Evolutionary conservation across 257 asterid species (phyloP), one percentile per base, ranked within the genome.

Genomic region (Solanum pennellii): DNA sequence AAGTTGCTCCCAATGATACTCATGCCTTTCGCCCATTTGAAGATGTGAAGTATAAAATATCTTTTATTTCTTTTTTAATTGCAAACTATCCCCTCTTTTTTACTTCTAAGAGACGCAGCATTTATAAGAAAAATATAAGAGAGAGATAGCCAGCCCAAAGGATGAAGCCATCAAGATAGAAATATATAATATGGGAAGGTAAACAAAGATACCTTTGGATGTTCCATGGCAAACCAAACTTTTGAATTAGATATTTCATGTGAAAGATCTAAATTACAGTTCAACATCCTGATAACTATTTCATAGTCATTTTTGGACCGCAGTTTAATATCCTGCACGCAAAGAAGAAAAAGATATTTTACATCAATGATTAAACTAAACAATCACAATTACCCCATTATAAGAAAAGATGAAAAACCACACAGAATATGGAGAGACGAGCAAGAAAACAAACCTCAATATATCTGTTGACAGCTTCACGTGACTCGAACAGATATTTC

Each of bases 401-500:
- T 80, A 25, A 83, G 74, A 29, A 60, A 60, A 62, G 35, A 60
- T 87, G 77, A 44, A 31, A 60, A 49, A 39, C 47, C 87, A 42
- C 60, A 72, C 75, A 80, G 37, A 27, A 86, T 59, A 16, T 42
- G 69, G 77, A 31, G 68, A 56, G 66, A 88, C 45, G 69, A 25
- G 86, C 47, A 82, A 65, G 47, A 41, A 13, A 41, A 72, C 60
- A 27, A 72, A 95, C 99, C 99, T 97, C 91, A 86, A 93, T 88
- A 90, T 91, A 90, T 86, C 88, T 88, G 88, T 87, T 89, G 89
- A 95, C 83, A 35, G 96, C 98, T 87, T 80, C 92, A 60, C 92
- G 93, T 82, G 94, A 88, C 91, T 97, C 99, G 80, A 88, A 88
- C 21, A 96, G 99, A 92, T 95, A 97, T 88, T 88, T 93, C 90